Percentiles rank a stretch among this genome's conserved stretches.
These are phyloP conservation scores for Wickerhamomyces strasburgensis DNA, from an alignment of 805 yeast species.

Conservation along the genomic window DNA sequence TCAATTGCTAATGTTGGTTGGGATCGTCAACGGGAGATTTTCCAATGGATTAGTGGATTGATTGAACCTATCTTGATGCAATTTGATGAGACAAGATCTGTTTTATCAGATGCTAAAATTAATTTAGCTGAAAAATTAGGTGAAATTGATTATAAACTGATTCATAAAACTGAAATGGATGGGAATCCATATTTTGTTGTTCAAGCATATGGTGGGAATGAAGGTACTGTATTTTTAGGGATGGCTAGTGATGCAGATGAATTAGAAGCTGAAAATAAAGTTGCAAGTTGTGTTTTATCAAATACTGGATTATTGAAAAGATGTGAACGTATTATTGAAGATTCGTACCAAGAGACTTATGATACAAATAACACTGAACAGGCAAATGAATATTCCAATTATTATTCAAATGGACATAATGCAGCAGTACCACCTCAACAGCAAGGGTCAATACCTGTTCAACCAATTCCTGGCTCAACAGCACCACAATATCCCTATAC, in stretches of 20 bases:
- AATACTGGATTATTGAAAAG: neutral
- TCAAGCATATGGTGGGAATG: slow-evolving; percentile 2
- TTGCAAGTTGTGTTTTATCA: slow-evolving; percentile 1
- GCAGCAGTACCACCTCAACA: no score
- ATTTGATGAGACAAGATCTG: slow-evolving; percentile 1
- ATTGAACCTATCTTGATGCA: slow-evolving; percentile 8
- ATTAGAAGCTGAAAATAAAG: slow-evolving; percentile 4
- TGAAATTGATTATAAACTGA: neutral
- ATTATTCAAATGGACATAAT: no score
- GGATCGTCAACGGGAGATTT: neutral
- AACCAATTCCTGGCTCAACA: neutral
- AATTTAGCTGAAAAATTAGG: neutral
- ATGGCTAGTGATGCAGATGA: neutral
- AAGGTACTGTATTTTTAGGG: slow-evolving; percentile 2
- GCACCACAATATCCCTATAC: neutral
- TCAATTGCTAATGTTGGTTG: neutral
- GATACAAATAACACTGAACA: no score
- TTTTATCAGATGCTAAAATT: neutral
- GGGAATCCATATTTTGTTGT: neutral
- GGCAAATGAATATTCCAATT: no score
- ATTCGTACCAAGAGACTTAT: neutral
- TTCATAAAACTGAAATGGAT: neutral
- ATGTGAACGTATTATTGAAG: neutral
- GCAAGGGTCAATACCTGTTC: no score
- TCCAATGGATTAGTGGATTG: slow-evolving; percentile 1